These are phyloP conservation scores for Lithospermum erythrorhizon DNA, from an alignment of 257 asterid species.

Conservation along the genomic window DNA sequence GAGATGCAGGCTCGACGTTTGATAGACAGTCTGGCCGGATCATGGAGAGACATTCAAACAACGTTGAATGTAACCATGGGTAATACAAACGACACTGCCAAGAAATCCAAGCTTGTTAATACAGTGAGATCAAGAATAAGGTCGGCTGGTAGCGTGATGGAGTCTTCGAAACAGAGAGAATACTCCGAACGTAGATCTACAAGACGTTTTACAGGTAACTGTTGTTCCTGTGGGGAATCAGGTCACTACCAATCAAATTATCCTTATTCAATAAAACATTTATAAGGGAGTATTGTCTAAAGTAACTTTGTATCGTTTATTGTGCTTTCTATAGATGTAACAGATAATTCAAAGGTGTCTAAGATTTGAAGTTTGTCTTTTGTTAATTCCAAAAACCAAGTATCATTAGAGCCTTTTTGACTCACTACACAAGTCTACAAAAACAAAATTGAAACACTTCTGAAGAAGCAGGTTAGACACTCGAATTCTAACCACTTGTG, in stretches of 20 bases:
- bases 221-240: constrained; percentile 9
- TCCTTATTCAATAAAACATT: constrained; percentile 3
- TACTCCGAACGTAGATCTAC: background rate
- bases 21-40: constrained; percentile 9
- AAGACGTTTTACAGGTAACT: background rate
- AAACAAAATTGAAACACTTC: too few species aligned
- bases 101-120: background rate
- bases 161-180: background rate
- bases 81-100: background rate
- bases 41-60: constrained; percentile 1
- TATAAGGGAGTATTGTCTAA: too few species aligned
- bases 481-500: too few species aligned
- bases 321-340: too few species aligned
- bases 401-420: too few species aligned
- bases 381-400: too few species aligned
- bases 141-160: background rate
- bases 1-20: constrained; percentile 11
- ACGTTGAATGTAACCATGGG: background rate
- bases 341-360: too few species aligned
- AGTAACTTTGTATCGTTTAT: too few species aligned
- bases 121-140: background rate
- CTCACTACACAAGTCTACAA: too few species aligned
- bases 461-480: too few species aligned
- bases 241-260: constrained; percentile 12
- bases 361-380: too few species aligned